Base-by-base conservation (phyloP, 495 filamentous ascomycete species). In the Talaromyces thailandensis region DNA sequence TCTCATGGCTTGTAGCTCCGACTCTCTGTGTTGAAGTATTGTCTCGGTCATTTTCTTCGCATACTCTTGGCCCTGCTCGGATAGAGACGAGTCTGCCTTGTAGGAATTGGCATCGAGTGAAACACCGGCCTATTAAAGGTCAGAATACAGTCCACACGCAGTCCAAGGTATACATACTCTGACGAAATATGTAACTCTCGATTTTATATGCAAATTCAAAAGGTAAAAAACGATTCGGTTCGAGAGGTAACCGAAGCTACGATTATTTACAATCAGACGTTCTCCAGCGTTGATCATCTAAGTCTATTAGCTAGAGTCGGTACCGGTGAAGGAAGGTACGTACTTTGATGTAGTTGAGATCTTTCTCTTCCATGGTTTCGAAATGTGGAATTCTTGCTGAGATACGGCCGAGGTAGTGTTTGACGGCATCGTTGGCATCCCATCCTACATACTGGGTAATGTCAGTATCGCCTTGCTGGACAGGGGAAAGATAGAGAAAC, bases 231-330 rank as follows among this genome's bases (percentile, higher is more conserved):
- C 93, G 61, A 99, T 98, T 48, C 94, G 84, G 70, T 98, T 90
- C 18, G 91, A 93, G 32, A 99, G 82, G 71, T 98, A 99, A 29
- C 91, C 92, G 73, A 98, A 98, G 67, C 86, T 89, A 69, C 92
- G 89, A 65, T 97, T 96, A 78, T 98, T 99, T 67, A 96, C 90
- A 62, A 90, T 86, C 61, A 98, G 84, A 53, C 87, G 79, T 71
- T 95, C 86, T n/a, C 95, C 95, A 7, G 95, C 95, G 68, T 99
- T 98, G 66, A 96, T 95, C 92, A 99, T 96, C 84, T 85, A 28
- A 21, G 32, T 45, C 29, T 58, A 53, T 73, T 50, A 72, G 64
- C 16, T 64, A 31, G 7, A 23, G n/a, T 31, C 21, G 48, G n/a
- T 6, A 23, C 11, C 18, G 5, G 0, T 4, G 40, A 3, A 32